Evolutionary conservation across 768 basidiomycete genomes (phyloP), one percentile per base, ranked within the genome.

Genomic region (Trametes elegans): DNA sequence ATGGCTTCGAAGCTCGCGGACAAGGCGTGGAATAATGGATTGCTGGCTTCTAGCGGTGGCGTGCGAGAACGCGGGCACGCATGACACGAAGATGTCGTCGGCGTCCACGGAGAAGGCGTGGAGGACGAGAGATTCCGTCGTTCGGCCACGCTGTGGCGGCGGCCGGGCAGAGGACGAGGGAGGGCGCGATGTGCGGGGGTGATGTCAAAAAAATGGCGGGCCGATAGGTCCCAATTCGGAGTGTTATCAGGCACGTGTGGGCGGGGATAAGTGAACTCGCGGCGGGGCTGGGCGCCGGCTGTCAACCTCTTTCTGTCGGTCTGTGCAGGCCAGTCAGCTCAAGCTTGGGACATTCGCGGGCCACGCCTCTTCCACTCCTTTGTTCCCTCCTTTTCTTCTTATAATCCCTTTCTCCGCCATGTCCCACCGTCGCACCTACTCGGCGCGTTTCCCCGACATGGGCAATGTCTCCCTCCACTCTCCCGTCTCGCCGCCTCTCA

Each of bases 371-470:
- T 48, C 52, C 62, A 57, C 49, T 62, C 62, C 58, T 62, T 62
- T 62, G 54, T 62, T 47, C 53, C 40, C 40, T 34, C 40, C 13
- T 36, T 38, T 14, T 38, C 46, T 32, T 41, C 38, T 54, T 53
- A 54, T 59, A 38, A 45, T 28, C 51, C 42, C 13, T 44, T 39
- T 44, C 57, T 46, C 44, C 48, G 28, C 45, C 44, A 69, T 69
- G 67, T 56, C 66, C 35, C 67, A 69, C 58, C 67, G 67, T 41
- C 64, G 67, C 56, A 64, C 61, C 35, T 58, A 59, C 53, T 67
- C 66, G 27, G 55, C 63, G 14, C 67, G 63, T 56, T 61, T 59
- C 40, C 61, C 66, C 58, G 62, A 63, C 65, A 62, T 61, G 55
- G 53, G 26, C 61, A 55, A 63, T 41, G 48, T 62, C 55, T 53